phyloP scores from a whole-genome alignment of 179 eudicot species.

The Silene noctiflora region DNA sequence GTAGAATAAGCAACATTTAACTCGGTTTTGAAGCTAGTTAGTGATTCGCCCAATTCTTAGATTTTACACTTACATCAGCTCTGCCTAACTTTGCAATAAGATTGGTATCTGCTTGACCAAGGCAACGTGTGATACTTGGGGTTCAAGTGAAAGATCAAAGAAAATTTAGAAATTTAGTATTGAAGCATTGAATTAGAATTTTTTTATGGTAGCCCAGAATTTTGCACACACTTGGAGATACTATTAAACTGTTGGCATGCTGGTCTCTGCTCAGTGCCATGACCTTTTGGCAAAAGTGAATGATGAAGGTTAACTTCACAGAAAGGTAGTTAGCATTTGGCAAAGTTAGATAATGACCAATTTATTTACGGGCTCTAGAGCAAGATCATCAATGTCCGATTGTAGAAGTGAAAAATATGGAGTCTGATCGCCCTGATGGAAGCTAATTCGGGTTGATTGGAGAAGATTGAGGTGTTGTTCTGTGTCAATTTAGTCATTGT shows the following conservation, averaged over 20 bases:
- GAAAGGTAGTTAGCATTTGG: not conserved
- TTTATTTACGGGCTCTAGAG: no score
- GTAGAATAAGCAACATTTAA: not conserved
- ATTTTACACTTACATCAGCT: not conserved
- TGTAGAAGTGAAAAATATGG: not conserved
- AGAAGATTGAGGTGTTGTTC: no score
- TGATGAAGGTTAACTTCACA: not conserved
- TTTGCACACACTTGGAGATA: not conserved
- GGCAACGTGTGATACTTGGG: not conserved
- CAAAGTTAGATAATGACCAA: not conserved
- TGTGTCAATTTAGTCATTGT: no score
- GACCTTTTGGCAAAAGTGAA: conserved; percentile 3
- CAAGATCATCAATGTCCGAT: no score
- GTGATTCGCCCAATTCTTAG: not conserved
- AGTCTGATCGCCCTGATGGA: not conserved
- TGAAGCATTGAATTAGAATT: not conserved
- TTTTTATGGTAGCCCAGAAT: not conserved
- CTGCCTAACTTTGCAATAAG: not conserved
- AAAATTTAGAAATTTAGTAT: not conserved
- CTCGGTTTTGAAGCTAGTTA: not conserved
- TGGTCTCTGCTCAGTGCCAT: not conserved
- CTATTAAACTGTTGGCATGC: not conserved
- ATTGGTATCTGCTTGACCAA: conserved; percentile 2
- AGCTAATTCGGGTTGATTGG: no score
- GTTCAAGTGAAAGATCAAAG: not conserved